Percentiles rank a stretch among this genome's conserved stretches.
Conservation (phyloP, 495 filamentous ascomycete genomes). For the Penicillium paxilli region DNA sequence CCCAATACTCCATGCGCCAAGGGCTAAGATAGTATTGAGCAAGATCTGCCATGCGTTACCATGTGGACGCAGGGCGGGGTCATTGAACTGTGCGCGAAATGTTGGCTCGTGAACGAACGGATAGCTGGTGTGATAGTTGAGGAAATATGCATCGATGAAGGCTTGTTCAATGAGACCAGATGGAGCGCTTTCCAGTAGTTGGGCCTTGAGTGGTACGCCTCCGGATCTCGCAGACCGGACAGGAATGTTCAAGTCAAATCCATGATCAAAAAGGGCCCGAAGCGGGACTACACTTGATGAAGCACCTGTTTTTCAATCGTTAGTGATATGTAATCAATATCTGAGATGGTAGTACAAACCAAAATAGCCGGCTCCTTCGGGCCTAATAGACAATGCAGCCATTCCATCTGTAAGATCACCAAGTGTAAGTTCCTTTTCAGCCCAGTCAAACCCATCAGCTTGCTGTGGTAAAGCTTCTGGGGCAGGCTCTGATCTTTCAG, state of each 20-base stretch:
- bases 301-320: conserved; percentile 28
- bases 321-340: conserved; percentile 2
- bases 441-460: conserved; percentile 55
- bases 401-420: conserved; percentile 52
- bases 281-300: conserved; percentile 49
- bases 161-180: conserved; percentile 46
- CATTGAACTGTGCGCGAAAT: conserved; percentile 55
- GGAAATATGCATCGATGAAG: conserved; percentile 54
- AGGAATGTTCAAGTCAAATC: conserved; percentile 47
- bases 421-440: conserved; percentile 45
- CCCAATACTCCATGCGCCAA: conserved; percentile 54
- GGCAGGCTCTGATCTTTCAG: conserved; percentile 38
- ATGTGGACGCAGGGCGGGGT: conserved; percentile 49
- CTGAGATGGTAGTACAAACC: conserved; percentile 24
- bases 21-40: conserved; percentile 50
- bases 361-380: conserved; percentile 52
- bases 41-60: conserved; percentile 53
- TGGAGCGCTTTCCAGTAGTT: conserved; percentile 42
- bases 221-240: conserved; percentile 33
- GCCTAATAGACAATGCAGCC: conserved; percentile 51
- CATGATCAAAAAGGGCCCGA: conserved; percentile 45
- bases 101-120: conserved; percentile 56
- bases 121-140: conserved; percentile 54
- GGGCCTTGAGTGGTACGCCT: conserved; percentile 39
- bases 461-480: conserved; percentile 49